Evolutionary conservation across 2,329 filamentous ascomycete genomes (phyloP), one percentile per base, ranked within the genome.

Genomic region (Talaromyces atroroseus): DNA sequence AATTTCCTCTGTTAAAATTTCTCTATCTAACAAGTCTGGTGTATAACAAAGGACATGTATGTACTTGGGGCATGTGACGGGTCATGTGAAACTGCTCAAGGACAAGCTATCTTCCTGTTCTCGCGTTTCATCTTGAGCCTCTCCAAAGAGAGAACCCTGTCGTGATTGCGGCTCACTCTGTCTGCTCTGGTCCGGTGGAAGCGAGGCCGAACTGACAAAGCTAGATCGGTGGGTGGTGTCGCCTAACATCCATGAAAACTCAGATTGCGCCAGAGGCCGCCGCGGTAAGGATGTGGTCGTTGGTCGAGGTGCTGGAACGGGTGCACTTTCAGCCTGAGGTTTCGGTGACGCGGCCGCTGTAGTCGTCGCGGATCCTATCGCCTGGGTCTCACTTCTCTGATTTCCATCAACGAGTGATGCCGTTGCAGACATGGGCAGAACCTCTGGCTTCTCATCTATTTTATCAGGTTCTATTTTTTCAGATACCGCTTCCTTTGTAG

Each of bases 191-290:
- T 78, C 75, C 36, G 75, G 74, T 14, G 73, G 71, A 26, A 70
- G 67, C n/a, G 75, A 75, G 18, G 69, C 72, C 16, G 74, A 72
- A 52, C 71, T 73, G 44, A 78, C 74, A 65, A 78, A 78, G 29
- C 70, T 72, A 10, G 74, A 76, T 24, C 75, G 68, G 52, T 71
- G 71, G 44, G 72, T 68, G 56, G 70, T 69, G 47, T 76, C 73
- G 36, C 76, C 77, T 38, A 79, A 68, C 75, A 79, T 79, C 74
- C 77, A 79, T 12, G 77, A 78, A 56, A 78, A 79, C 23, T 75
- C 75, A 18, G 77, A 74, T 50, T 78, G 70, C 36, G 73, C 70
- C 49, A 79, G 61, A 38, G 76, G 73, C 49, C 75, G 71, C 42
- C 76, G 54, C 42, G 49, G 26, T 49, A 52, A 14, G 14, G 52